These are phyloP conservation scores for Obelidium mucronatum DNA, from an alignment of 192 early-diverging fungal species.

Conservation along the genomic window DNA sequence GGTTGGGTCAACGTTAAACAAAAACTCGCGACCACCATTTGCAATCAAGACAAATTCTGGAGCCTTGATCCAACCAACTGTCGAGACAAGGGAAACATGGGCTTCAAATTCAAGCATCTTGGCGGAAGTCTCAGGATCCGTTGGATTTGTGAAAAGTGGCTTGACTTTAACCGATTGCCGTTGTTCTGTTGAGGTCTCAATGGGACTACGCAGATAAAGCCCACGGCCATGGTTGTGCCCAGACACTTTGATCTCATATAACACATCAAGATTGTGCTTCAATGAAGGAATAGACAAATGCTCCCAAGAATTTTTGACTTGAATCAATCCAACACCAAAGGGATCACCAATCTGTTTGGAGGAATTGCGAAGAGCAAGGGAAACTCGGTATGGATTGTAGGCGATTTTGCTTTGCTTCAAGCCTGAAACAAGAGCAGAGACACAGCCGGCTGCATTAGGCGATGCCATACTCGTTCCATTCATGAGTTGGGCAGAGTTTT, in stretches of 20 bases:
- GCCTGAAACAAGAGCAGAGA: conserved; percentile 78
- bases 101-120: conserved; percentile 80
- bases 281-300: neutral
- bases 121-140: conserved; percentile 64
- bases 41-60: conserved; percentile 33
- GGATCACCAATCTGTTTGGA: conserved; percentile 82
- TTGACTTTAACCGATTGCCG: conserved; percentile 59
- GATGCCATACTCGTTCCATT: conserved; percentile 97
- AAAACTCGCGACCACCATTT: conserved; percentile 63
- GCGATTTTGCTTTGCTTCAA: conserved; percentile 72
- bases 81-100: conserved; percentile 72
- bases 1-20: conserved; percentile 80
- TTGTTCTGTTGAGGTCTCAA: conserved; percentile 63
- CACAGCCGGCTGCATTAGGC: conserved; percentile 93
- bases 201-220: conserved; percentile 82
- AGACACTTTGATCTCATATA: conserved; percentile 55
- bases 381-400: conserved; percentile 85
- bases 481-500: conserved; percentile 73
- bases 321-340: conserved; percentile 80
- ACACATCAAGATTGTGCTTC: conserved; percentile 62
- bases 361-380: conserved; percentile 76
- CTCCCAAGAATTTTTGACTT: conserved; percentile 84
- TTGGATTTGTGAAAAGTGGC: conserved; percentile 71
- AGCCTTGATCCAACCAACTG: conserved; percentile 75
- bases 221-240: conserved; percentile 67